Conservation (phyloP, 495 filamentous ascomycete genomes). For the Cryomyces minteri region DNA sequence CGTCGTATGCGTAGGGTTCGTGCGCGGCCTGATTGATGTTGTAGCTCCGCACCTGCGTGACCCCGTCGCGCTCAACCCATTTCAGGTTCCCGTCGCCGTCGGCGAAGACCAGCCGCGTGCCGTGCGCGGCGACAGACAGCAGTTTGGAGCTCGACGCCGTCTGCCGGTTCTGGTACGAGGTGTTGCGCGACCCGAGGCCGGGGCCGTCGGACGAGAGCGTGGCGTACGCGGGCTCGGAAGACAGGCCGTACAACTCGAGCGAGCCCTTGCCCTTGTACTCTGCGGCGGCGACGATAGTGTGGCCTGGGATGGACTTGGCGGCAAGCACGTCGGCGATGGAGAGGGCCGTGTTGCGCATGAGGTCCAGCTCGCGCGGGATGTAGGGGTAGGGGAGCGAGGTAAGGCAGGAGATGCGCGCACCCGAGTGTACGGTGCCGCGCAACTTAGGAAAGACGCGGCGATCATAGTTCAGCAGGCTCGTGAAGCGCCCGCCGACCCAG, state of each 20-base stretch:
- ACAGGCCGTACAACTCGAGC: constrained; percentile 66
- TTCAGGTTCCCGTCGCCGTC: constrained; percentile 73
- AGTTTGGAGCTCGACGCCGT: constrained; percentile 66
- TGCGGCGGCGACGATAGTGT: constrained; percentile 67
- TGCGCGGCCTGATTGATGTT: constrained; percentile 43
- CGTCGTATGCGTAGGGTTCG: not conserved
- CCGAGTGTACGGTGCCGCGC: constrained; percentile 61
- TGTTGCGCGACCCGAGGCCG: not conserved
- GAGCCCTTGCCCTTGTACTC: constrained; percentile 90
- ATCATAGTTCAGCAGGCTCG: constrained; percentile 78
- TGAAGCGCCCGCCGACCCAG: constrained; percentile 77
- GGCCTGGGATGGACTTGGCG: constrained; percentile 29
- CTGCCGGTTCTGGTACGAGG: constrained; percentile 55
- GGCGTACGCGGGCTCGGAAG: constrained; percentile 10
- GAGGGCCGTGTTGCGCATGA: constrained; percentile 32
- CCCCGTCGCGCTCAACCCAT: constrained; percentile 83
- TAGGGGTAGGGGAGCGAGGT: constrained; percentile 54
- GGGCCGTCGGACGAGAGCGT: constrained; percentile 7
- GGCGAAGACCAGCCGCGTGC: constrained; percentile 65
- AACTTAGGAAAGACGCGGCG: constrained; percentile 70
- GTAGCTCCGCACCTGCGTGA: constrained; percentile 57
- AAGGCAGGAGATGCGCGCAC: constrained; percentile 63
- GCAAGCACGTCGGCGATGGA: constrained; percentile 30
- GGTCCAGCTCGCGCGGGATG: constrained; percentile 31
- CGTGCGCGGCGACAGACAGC: constrained; percentile 69